Evolutionary conservation across 2,329 filamentous ascomycete species (phyloP).

Genomic region (Pseudogymnoascus destructans): DNA sequence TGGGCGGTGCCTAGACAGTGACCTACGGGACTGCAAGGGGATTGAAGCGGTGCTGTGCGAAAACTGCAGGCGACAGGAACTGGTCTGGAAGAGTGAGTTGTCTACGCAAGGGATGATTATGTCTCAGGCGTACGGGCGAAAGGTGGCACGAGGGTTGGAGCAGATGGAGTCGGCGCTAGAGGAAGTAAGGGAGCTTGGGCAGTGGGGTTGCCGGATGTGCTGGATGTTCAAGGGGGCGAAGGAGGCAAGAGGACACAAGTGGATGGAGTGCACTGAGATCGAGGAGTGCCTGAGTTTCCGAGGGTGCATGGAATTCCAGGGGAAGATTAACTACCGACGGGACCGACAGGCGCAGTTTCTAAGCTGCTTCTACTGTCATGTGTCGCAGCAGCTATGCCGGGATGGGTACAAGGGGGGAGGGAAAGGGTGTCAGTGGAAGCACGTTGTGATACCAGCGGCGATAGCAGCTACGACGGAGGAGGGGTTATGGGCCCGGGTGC

Average conservation of each 20-base stretch:
- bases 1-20: neutral
- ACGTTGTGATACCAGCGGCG: neutral
- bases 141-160: neutral
- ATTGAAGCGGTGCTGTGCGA: neutral
- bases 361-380: neutral
- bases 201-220: neutral
- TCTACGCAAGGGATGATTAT: neutral
- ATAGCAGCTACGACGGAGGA: neutral
- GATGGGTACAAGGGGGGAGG: neutral
- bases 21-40: neutral
- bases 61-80: conserved; percentile 6
- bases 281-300: neutral
- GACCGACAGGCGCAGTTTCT: neutral
- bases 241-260: neutral
- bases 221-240: neutral
- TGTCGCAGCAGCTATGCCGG: neutral
- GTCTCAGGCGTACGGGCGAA: neutral
- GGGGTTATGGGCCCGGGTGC: neutral
- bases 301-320: neutral
- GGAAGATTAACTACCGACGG: neutral
- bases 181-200: neutral
- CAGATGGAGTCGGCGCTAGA: neutral
- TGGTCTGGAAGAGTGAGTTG: conserved; percentile 1
- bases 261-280: neutral
- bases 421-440: neutral